Conservation (phyloP, 176 grass and related monocot species). For the Oryza meridionalis region DNA sequence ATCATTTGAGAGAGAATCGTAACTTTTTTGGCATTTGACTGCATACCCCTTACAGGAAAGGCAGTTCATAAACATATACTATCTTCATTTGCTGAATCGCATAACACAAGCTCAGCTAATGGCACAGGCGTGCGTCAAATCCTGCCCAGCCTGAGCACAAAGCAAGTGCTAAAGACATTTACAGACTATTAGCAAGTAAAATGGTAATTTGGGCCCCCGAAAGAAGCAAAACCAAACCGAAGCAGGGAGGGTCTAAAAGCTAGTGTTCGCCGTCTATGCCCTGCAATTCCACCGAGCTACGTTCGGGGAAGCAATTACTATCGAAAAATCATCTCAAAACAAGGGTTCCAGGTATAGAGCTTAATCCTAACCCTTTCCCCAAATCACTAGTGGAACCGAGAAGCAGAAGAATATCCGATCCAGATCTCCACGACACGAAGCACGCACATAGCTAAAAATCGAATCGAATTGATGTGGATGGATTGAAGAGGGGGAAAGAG, state of each 20-base stretch:
- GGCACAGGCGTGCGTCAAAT: background rate
- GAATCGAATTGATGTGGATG: too few species aligned
- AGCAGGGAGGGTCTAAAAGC: background rate
- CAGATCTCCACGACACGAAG: background rate
- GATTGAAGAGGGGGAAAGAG: background rate
- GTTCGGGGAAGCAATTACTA: background rate
- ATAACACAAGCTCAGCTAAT: background rate
- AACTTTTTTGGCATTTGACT: background rate
- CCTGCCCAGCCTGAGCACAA: background rate
- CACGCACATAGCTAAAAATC: background rate
- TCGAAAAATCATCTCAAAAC: background rate
- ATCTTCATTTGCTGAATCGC: background rate
- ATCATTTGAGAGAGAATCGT: background rate
- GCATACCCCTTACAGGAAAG: background rate
- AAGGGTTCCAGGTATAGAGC: background rate
- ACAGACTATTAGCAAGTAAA: background rate
- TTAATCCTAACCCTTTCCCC: constrained; percentile 14
- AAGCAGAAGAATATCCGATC: too few species aligned
- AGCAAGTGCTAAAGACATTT: background rate
- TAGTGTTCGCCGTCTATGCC: background rate
- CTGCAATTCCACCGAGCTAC: background rate
- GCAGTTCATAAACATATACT: too few species aligned
- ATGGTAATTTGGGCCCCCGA: background rate
- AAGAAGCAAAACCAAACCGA: background rate
- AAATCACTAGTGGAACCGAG: background rate